phyloP scores from a whole-genome alignment of 106 monocot genomes.

The Vanilla planifolia region DNA sequence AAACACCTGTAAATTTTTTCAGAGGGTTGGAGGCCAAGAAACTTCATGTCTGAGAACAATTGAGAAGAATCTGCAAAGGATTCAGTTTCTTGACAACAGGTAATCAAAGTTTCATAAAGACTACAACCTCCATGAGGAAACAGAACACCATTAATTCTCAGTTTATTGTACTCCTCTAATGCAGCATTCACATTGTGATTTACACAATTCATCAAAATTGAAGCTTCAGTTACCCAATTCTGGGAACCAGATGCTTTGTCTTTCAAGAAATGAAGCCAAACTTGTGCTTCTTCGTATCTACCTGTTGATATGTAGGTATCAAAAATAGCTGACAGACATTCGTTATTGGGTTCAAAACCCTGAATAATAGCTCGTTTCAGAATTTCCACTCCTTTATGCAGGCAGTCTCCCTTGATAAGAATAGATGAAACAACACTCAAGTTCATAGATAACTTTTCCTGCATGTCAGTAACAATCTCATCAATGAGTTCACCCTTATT shows the following conservation, averaged over 20 bases:
- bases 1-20: constrained; percentile 49
- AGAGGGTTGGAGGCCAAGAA: constrained; percentile 54
- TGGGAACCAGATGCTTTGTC: constrained; percentile 33
- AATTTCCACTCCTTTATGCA: constrained; percentile 47
- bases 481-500: constrained; percentile 33
- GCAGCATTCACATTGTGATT: constrained; percentile 40
- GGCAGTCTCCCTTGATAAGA: constrained; percentile 70
- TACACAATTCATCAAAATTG: constrained; percentile 55
- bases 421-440: constrained; percentile 31
- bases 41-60: constrained; percentile 77
- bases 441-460: constrained; percentile 39
- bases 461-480: constrained; percentile 74
- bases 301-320: constrained; percentile 37
- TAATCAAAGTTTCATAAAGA: constrained; percentile 61
- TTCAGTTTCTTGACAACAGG: constrained; percentile 40
- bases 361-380: constrained; percentile 49
- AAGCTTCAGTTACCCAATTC: constrained; percentile 41
- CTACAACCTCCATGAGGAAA: constrained; percentile 14
- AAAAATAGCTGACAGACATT: constrained; percentile 47
- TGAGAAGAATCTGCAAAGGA: constrained; percentile 67
- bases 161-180: constrained; percentile 56
- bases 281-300: constrained; percentile 38
- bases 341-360: constrained; percentile 47
- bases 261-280: constrained; percentile 55
- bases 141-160: constrained; percentile 16